Base-by-base conservation (phyloP, 2,329 filamentous ascomycete species). In the Colletotrichum sp. region DNA sequence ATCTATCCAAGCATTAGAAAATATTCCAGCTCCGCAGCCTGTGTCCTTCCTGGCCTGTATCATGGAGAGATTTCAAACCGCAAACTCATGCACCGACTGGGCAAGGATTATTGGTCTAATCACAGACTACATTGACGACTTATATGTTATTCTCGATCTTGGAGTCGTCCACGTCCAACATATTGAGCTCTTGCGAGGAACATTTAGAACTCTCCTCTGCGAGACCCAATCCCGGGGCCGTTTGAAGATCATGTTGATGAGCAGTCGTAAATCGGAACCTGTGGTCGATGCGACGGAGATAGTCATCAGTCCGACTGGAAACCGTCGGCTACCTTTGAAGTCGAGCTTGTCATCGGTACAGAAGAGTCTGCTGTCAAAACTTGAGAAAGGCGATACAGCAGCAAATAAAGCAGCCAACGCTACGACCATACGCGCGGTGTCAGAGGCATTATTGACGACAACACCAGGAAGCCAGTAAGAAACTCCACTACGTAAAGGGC, bases 261-360 rank as follows among this genome's bases (percentile, higher is more conserved):
- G 36, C 36, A 39, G 36, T 39, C 36, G 36, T 16, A 39, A 39
- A 8, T 8, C 0, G 4, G 36, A 39, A 5, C 36, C 49, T 55
- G 18, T 2, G 7, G n/a, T 8, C 2, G n/a, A 55, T 24, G 0
- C 2, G 49, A n/a, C 2, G 1, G 3, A 21, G 5, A 55, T n/a
- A n/a, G n/a, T 55, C 3, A 12, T 24, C n/a, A 55, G n/a, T 1
- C 24, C 49, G 8, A 7, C 24, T 24, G n/a, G 3, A 7, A 2
- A 3, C 6, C 13, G 49, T 16, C n/a, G 5, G 3, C 24, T 1
- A 55, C n/a, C 52, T 3, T 7, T 13, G 0, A 55, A 24, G 52
- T 55, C 2, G 36, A 39, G 0, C 1, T 1, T 39, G 4, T 39
- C 36, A 39, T 5, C 36, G 1, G 36, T 39, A 39, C 4, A 39